Base-by-base conservation (phyloP, 805 yeast genomes). In the Metschnikowia baotianmanensis region DNA sequence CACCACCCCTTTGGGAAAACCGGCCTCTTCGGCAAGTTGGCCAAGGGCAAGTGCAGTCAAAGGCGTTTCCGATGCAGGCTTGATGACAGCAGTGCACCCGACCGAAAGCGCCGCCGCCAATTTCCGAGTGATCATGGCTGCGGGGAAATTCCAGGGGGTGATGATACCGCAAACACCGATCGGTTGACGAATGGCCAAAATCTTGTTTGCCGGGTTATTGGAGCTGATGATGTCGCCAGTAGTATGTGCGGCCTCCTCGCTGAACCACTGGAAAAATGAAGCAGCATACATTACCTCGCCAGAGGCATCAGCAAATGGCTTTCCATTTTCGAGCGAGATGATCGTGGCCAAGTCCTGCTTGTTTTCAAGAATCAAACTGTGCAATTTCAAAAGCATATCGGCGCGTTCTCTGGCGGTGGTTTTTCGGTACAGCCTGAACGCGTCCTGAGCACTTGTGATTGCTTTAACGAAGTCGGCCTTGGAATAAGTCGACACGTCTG, bases 81-180 rank as follows among this genome's bases (percentile, higher is more conserved):
- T 85, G 51, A 86, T 69, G 7, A 85, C 86, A 3, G 82, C 65
- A 5, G 91, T 78, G 61, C 91, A 84, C 1, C 93, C 95, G 12
- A 86, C 84, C 13, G 93, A 90, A 22, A 82, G 55, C 2, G 87
- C 88, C 23, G 91, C 88, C 16, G 84, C 90, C 37, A 80, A 63
- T 56, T 83, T 83, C 49, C 89, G 67, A 5, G 88, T 74, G 46
- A 82, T 80, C 90, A 83, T 83, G 3, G 90, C 86, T 17, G 79
- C 64, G 3, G 95, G 95, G 62, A 85, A 86, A 61, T 86, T 85
- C 93, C 93, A 85, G 3, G 93, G 93, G 3, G 91, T 82, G 53
- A 85, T 59, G 39, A 85, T 77, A 8, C 89, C 90, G 51, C 85
- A 83, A 1, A 83, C 89, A 6, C 95, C 95, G 35, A 85, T 68